Percentiles rank a stretch among this genome's conserved stretches.
phyloP scores from a whole-genome alignment of 306 rosid genomes.

The Gastrolobium bilobum region DNA sequence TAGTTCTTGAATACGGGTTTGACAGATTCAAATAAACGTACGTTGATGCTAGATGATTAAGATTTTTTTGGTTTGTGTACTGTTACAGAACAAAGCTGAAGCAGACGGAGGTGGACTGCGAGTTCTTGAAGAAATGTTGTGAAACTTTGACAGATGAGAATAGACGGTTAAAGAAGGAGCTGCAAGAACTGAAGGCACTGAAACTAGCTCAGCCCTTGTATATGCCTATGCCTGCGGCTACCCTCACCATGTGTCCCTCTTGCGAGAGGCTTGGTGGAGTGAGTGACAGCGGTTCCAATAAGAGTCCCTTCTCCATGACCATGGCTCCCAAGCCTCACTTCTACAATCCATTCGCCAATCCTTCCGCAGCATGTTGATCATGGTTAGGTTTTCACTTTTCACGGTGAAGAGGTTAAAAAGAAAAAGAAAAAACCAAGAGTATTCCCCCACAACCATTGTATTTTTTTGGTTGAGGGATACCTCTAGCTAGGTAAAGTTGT shows the following conservation, averaged over 20 bases:
- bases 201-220: constrained; percentile 73
- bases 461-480: constrained; percentile 71
- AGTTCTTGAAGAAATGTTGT: constrained; percentile 90
- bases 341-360: constrained; percentile 76
- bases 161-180: constrained; percentile 79
- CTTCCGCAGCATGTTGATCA: constrained; percentile 87
- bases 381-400: constrained; percentile 25
- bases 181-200: constrained; percentile 84
- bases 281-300: constrained; percentile 48
- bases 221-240: constrained; percentile 94
- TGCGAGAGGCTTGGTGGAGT: constrained; percentile 79
- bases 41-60: neutral
- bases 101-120: constrained; percentile 96
- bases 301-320: constrained; percentile 70
- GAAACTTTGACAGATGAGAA: constrained; percentile 93
- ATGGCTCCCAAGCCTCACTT: constrained; percentile 77
- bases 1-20: neutral
- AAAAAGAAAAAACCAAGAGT: neutral
- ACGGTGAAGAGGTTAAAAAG: neutral
- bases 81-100: constrained; percentile 92
- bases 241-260: constrained; percentile 88
- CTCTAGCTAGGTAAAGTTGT: constrained; percentile 52
- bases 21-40: neutral
- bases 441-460: constrained; percentile 59
- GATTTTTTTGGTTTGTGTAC: neutral